Conservation (phyloP, 768 basidiomycete species). For the Brasilioporus rufonigricans region DNA sequence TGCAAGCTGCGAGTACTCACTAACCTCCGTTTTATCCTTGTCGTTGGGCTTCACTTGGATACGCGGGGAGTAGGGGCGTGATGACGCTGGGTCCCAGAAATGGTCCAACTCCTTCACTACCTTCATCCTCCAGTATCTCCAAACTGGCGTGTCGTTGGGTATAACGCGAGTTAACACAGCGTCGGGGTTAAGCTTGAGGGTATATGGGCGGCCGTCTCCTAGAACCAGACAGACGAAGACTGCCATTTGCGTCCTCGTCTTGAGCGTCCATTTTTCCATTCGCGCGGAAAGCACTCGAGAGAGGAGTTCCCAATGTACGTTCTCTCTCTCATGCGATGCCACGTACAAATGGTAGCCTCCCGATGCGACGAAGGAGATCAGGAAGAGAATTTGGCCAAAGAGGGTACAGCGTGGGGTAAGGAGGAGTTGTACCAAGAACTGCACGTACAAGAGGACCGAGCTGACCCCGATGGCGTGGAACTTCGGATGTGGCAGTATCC, state of each 20-base stretch:
- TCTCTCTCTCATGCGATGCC: conserved; percentile 30
- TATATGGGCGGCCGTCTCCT: conserved; percentile 3
- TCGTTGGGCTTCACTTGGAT: conserved; percentile 7
- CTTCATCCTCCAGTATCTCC: conserved; percentile 28
- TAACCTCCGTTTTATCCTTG: conserved; percentile 5
- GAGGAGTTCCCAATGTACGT: conserved; percentile 20
- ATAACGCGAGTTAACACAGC: conserved; percentile 15
- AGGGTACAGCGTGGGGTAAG: conserved; percentile 29
- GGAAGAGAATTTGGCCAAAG: conserved; percentile 34
- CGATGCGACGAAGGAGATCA: conserved; percentile 28
- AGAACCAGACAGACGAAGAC: conserved; percentile 27
- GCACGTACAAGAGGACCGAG: conserved; percentile 27
- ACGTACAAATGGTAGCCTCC: conserved; percentile 34
- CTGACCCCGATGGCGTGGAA: conserved; percentile 18
- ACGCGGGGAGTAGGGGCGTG: conserved; percentile 8
- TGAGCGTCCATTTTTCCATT: conserved; percentile 13
- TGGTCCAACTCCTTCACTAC: conserved; percentile 16
- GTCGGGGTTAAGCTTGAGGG: conserved; percentile 1
- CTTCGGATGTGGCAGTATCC: conserved; percentile 1
- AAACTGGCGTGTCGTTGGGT: conserved; percentile 29
- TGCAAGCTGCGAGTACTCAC: conserved; percentile 8
- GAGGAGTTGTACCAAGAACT: conserved; percentile 33
- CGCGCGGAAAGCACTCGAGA: conserved; percentile 1
- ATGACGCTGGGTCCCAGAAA: conserved; percentile 5
- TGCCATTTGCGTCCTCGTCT: conserved; percentile 30